Conservation (phyloP, 1,139 yeast genomes). For the Eremothecium gossypii region DNA sequence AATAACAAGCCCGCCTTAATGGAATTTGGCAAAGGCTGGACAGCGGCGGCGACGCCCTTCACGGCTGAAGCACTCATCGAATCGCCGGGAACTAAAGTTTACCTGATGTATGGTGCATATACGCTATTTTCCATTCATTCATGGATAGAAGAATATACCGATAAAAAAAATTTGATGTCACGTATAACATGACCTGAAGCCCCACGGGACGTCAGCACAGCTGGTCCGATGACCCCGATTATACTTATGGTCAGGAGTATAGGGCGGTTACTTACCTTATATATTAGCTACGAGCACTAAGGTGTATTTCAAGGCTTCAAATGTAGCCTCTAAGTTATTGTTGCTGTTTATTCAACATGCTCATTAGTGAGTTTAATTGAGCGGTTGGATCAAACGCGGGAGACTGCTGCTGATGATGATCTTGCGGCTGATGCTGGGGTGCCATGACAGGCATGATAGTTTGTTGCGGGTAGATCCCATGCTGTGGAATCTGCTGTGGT, state of each 20-base stretch:
- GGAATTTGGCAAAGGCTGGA: slow-evolving; percentile 6
- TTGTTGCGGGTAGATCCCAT: slow-evolving; percentile 12
- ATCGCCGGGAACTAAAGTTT: background rate
- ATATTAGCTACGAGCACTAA: slow-evolving; percentile 3
- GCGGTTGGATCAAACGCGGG: slow-evolving; percentile 30
- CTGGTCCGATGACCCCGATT: no score
- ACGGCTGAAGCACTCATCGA: background rate
- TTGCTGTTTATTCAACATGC: slow-evolving; percentile 33
- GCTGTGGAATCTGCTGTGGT: slow-evolving; percentile 7
- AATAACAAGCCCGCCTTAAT: slow-evolving; percentile 48
- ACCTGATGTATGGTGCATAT: background rate
- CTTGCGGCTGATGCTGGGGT: slow-evolving; percentile 14
- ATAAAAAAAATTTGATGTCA: background rate
- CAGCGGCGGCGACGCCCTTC: background rate
- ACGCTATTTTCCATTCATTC: no score
- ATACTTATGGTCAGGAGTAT: no score
- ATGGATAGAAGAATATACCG: no score
- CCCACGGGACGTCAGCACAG: background rate
- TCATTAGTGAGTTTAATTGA: slow-evolving; percentile 34
- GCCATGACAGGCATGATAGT: slow-evolving; percentile 11
- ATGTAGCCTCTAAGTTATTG: slow-evolving; percentile 9
- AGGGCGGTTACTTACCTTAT: no score
- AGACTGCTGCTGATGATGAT: slow-evolving; percentile 14
- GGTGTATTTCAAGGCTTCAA: background rate
- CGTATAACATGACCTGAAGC: background rate